Base-by-base conservation (phyloP, 2,329 filamentous ascomycete species). In the Trichoderma sp. region DNA sequence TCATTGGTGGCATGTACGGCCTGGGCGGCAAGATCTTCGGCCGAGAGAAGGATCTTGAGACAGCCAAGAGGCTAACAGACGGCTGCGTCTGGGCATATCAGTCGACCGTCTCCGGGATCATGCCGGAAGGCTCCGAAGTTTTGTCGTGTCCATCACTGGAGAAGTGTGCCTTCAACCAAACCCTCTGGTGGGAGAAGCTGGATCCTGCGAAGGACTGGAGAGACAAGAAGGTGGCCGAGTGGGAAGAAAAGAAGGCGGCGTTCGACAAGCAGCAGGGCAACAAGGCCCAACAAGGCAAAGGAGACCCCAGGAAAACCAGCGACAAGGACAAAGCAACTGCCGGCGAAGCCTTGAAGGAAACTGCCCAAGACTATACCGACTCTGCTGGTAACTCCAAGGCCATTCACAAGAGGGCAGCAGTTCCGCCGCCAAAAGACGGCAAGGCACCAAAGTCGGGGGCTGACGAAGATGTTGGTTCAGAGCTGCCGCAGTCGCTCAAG, bases 81-180 rank as follows among this genome's bases (percentile, higher is more conserved):
- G 89, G 89, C 12, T 91, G 89, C 71, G 87, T 89, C 4, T 91
- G 89, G 89, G 88, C 88, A 10, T 91, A 92, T 74, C 83, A 86
- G 70, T 80, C 80, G 29, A 89, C 85, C 37, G 77, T 82, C 0
- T 83, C 83, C 1, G 89, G 89, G 17, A 83, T 92, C 68, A 91
- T 91, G 89, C 86, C 89, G 3, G 89, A 92, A 75, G 76, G 72
- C 2, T 81, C 76, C 15, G 70, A 73, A 22, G 69, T 81, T 15
- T 63, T 80, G 15, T 82, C 85, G 2, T 91, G 89, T 72, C 77
- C 78, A 32, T 75, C 70, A 2, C 71, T 72, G 15, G 79, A 80
- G 42, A 80, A 77, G 68, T 90, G 88, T 73, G 77, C 82, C 6
- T 90, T 84, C 80, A 80, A 81, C 68, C 68, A 81, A 71, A 84